Base-by-base conservation (phyloP, 2,329 filamentous ascomycete genomes). In the Aspergillus persii region DNA sequence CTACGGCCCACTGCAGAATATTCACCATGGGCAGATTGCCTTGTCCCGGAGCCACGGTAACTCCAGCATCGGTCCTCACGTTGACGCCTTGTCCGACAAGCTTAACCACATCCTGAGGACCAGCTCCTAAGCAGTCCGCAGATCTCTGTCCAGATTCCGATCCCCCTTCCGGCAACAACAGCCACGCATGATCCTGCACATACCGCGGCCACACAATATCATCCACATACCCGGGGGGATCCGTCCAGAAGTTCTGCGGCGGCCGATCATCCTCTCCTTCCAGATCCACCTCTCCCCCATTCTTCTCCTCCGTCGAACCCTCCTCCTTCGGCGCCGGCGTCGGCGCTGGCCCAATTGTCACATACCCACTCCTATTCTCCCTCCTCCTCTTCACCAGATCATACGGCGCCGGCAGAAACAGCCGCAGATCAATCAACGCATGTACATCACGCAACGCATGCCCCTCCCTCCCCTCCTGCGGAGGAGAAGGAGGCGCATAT, bases 201-300 rank as follows among this genome's bases (percentile, higher is more conserved):
- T 97, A 98, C 68, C 96, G 94, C 3, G 94, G 94, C 95, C 95
- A 99, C 4, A 99, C 95, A 56, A 99, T 84, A 72, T 90, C 85
- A 73, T 98, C 93, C 41, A 98, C 92, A 73, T 98, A 99, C 0
- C 91, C 93, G 0, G 92, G 92, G 0, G 95, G 95, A 74, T 99
- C 95, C 58, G 88, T 84, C 95, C 95, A 99, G 78, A 97, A 99
- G 30, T 93, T 94, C 69, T 97, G 72, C 31, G 69, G 69, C 1
- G 82, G 41, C 77, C 71, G 49, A 67, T 75, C 69, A 63, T 69
- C 69, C 56, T 73, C 70, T 6, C 48, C 63, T 12, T 73, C 66
- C 31, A 74, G 53, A 58, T 74, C 72, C 15, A 72, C 59, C 23
- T 61, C 63, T 23, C 23, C 56, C 39, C 9, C 12, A 15, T 60